Evolutionary conservation across 1,284 basidiomycete species (phyloP).

Genomic region (Lentinula novae-zelandiae): DNA sequence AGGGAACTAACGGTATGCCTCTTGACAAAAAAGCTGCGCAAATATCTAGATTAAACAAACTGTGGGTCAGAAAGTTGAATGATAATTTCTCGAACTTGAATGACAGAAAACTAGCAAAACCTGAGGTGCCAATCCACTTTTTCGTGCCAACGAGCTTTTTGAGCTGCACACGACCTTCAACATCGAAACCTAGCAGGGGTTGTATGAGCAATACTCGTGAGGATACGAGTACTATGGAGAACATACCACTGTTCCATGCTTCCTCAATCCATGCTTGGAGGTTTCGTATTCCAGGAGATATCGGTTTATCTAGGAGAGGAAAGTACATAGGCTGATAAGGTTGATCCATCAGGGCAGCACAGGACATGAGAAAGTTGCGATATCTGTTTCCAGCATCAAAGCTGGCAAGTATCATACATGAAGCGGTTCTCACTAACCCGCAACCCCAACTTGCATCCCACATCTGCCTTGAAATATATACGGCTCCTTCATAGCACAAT

Average conservation of each 20-base stretch:
- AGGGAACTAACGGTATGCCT: slow-evolving; percentile 66
- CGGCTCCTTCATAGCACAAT: slow-evolving; percentile 58
- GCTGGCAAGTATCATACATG: not conserved
- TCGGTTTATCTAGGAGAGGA: slow-evolving; percentile 49
- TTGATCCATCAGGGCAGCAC: slow-evolving; percentile 70
- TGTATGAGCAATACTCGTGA: not conserved
- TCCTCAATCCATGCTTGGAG: slow-evolving; percentile 76
- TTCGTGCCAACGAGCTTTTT: slow-evolving; percentile 57
- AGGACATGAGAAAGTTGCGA: slow-evolving; percentile 82
- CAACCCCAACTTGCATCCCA: slow-evolving; percentile 75
- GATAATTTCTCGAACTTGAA: slow-evolving; percentile 9
- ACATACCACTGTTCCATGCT: slow-evolving; percentile 68
- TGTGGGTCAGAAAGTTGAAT: slow-evolving; percentile 4
- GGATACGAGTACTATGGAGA: not conserved
- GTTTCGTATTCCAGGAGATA: slow-evolving; percentile 66
- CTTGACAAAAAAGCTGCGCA: slow-evolving; percentile 68
- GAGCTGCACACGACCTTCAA: slow-evolving; percentile 60
- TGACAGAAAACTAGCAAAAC: slow-evolving; percentile 31
- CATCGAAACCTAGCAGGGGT: slow-evolving; percentile 60
- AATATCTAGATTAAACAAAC: slow-evolving; percentile 39
- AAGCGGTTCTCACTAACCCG: slow-evolving; percentile 41
- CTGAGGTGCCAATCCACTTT: slow-evolving; percentile 81
- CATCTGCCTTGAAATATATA: slow-evolving; percentile 54
- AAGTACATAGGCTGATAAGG: slow-evolving; percentile 55
- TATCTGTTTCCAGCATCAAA: slow-evolving; percentile 47